phyloP scores from a whole-genome alignment of 257 asterid species.

The Agastache rugosa region DNA sequence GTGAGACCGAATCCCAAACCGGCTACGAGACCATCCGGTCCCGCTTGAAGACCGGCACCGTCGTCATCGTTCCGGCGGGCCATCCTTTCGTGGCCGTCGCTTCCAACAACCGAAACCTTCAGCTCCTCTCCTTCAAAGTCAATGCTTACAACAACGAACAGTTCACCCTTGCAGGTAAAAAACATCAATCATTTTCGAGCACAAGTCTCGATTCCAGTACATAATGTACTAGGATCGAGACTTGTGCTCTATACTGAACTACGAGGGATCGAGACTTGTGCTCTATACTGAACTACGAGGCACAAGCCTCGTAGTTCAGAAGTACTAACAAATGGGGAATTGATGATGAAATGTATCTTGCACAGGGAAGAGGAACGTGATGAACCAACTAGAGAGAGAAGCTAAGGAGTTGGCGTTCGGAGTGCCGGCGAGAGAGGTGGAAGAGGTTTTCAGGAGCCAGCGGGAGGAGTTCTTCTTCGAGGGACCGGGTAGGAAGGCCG shows the following conservation, averaged over 20 bases:
- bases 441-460: constrained; percentile 56
- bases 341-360: no score
- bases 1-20: constrained; percentile 18
- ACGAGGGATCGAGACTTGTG: no score
- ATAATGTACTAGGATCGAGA: no score
- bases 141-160: constrained; percentile 51
- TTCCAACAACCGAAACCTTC: constrained; percentile 54
- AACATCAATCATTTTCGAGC: no score
- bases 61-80: constrained; percentile 68
- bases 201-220: no score
- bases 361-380: constrained; percentile 52
- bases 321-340: no score
- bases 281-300: no score
- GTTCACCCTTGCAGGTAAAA: constrained; percentile 39
- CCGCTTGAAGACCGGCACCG: constrained; percentile 51
- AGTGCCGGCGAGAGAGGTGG: constrained; percentile 65
- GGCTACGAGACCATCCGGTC: constrained; percentile 52
- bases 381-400: constrained; percentile 52
- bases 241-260: no score
- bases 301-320: no score
- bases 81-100: constrained; percentile 72
- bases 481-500: constrained; percentile 61
- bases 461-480: constrained; percentile 57
- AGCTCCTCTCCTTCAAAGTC: constrained; percentile 58
- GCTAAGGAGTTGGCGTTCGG: constrained; percentile 76